Evolutionary conservation across 129 eudicot genomes (phyloP).

Genomic region (Solidago caesia): DNA sequence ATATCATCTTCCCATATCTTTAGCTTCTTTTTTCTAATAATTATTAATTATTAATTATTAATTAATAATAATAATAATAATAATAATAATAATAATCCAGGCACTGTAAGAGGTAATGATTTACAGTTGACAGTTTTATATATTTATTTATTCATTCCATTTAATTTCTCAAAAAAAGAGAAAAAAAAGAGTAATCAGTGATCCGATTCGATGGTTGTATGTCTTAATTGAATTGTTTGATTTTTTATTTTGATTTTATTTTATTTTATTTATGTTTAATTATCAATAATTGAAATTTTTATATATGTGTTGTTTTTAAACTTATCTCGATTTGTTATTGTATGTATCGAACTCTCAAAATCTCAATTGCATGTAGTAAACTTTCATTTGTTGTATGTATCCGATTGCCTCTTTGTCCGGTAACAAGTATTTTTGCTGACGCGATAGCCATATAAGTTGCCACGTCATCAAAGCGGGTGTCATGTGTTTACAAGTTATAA

Average conservation of each 20-base stretch:
- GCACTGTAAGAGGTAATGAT: too few species aligned
- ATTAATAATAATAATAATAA: too few species aligned
- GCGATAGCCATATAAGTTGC: neutral
- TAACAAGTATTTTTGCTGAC: neutral
- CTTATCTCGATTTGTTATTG: neutral
- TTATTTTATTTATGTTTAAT: neutral
- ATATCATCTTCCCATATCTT: too few species aligned
- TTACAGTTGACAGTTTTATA: too few species aligned
- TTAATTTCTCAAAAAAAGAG: too few species aligned
- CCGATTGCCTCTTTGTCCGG: neutral
- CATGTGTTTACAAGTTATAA: neutral
- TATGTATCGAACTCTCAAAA: neutral
- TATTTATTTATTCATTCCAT: too few species aligned
- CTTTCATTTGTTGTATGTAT: neutral
- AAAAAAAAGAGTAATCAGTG: too few species aligned
- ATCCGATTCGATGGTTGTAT: too few species aligned
- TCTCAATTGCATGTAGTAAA: neutral
- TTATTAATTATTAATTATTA: too few species aligned
- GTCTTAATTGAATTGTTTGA: neutral
- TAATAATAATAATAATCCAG: too few species aligned
- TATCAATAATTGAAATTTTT: too few species aligned
- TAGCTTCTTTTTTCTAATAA: too few species aligned
- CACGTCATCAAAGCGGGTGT: neutral
- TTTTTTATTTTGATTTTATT: neutral
- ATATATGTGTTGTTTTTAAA: neutral